Evolutionary conservation across 2,329 filamentous ascomycete genomes (phyloP).

Genomic region (Xylaria sp.): DNA sequence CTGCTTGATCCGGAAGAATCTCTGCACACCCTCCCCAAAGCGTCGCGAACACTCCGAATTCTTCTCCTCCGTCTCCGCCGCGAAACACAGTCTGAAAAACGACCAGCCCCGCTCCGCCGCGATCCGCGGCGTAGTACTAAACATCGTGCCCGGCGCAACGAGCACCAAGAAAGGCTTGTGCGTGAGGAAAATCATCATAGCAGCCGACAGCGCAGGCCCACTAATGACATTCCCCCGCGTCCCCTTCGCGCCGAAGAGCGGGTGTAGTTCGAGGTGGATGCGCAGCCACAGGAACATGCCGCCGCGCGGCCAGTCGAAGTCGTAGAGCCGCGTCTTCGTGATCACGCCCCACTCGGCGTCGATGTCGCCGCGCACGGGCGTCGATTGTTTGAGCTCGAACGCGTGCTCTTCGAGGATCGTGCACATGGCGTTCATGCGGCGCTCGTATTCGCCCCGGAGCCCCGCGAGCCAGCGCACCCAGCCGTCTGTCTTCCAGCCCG

Average conservation of each 20-base stretch:
- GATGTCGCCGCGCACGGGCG: constrained; percentile 35
- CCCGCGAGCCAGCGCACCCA: constrained; percentile 91
- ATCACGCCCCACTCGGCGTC: constrained; percentile 68
- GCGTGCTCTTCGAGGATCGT: constrained; percentile 63
- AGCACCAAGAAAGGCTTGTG: constrained; percentile 65
- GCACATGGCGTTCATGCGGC: constrained; percentile 78
- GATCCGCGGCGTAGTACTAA: constrained; percentile 61
- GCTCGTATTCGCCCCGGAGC: constrained; percentile 76
- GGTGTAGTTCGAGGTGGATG: constrained; percentile 66
- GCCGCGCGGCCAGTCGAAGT: constrained; percentile 73
- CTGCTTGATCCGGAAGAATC: constrained; percentile 73
- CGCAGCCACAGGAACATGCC: constrained; percentile 92
- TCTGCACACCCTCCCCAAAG: constrained; percentile 62
- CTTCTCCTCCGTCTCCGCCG: constrained; percentile 69
- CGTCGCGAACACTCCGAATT: constrained; percentile 57
- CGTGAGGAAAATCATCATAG: constrained; percentile 67
- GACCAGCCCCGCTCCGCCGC: constrained; percentile 56
- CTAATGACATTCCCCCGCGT: constrained; percentile 41
- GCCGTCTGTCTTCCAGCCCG: constrained; percentile 71
- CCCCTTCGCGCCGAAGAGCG: constrained; percentile 49
- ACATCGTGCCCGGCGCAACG: constrained; percentile 66
- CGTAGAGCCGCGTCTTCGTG: constrained; percentile 66
- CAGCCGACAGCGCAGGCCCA: constrained; percentile 52
- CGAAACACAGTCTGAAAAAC: constrained; percentile 78
- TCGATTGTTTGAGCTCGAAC: constrained; percentile 59